Percentiles rank a stretch among this genome's conserved stretches.
Conservation (phyloP, 1,284 basidiomycete genomes). For the Boletus smithii region DNA sequence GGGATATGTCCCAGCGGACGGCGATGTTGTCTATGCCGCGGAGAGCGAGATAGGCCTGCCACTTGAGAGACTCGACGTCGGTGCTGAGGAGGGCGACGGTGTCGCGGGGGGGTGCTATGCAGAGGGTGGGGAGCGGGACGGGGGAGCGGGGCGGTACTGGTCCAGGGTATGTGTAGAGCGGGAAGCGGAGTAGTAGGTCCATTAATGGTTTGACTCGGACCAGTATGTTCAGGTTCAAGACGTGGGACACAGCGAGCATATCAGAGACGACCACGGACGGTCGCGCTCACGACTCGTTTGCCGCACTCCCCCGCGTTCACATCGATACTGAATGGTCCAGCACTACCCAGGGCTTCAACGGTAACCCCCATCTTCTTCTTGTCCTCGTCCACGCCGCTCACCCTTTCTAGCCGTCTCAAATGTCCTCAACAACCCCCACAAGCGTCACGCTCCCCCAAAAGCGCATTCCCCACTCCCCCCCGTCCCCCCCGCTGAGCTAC, state of each 20-base stretch:
- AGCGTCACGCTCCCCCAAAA: slow-evolving; percentile 80
- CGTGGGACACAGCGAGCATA: slow-evolving; percentile 67
- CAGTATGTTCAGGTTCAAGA: slow-evolving; percentile 51
- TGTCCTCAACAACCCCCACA: slow-evolving; percentile 83
- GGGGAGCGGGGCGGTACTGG: slow-evolving; percentile 31
- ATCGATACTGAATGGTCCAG: slow-evolving; percentile 66
- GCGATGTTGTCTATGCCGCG: slow-evolving; percentile 50
- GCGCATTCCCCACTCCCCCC: slow-evolving; percentile 76
- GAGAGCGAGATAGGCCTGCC: slow-evolving; percentile 79
- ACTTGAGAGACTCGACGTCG: slow-evolving; percentile 81
- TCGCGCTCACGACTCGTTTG: slow-evolving; percentile 49
- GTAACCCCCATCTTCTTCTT: slow-evolving; percentile 38
- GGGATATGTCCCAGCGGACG: slow-evolving; percentile 62
- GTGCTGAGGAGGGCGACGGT: slow-evolving; percentile 49
- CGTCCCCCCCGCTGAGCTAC: slow-evolving; percentile 66
- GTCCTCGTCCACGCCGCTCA: slow-evolving; percentile 3
- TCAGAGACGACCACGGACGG: slow-evolving; percentile 60
- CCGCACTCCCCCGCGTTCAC: slow-evolving; percentile 40
- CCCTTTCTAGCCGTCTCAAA: slow-evolving; percentile 59
- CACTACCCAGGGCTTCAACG: slow-evolving; percentile 74
- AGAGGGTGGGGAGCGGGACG: slow-evolving; percentile 51
- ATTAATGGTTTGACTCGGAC: neutral
- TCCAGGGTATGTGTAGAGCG: slow-evolving; percentile 43
- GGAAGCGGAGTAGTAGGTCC: slow-evolving; percentile 38
- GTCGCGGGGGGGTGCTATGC: slow-evolving; percentile 54